A percentile compares a stretch with the other conserved stretches of the same genome.
These are phyloP conservation scores for Panicum hallii DNA, from an alignment of 202 grass and related monocot genomes.

Conservation along the genomic window DNA sequence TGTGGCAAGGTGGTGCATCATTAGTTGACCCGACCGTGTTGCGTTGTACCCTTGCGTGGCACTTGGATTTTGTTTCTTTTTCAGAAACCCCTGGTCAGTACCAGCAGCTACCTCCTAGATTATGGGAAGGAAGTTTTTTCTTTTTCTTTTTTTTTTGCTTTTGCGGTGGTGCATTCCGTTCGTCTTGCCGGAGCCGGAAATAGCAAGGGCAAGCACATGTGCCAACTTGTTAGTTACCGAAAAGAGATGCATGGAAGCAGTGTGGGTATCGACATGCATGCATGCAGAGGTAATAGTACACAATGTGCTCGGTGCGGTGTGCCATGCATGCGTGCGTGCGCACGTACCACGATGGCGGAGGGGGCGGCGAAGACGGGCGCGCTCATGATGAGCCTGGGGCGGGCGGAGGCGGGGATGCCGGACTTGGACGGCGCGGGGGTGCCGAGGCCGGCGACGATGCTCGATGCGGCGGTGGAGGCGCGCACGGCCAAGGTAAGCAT, in stretches of 20 bases:
- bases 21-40: too few relatives aligned
- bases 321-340: neutral
- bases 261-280: neutral
- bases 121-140: conserved; percentile 13
- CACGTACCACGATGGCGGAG: conserved; percentile 55
- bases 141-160: neutral
- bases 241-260: neutral
- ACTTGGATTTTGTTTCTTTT: neutral
- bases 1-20: too few relatives aligned
- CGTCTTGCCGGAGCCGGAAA: neutral
- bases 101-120: neutral
- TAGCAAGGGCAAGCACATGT: neutral
- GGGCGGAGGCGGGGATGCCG: conserved; percentile 18
- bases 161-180: conserved; percentile 1
- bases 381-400: conserved; percentile 65
- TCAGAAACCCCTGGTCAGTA: neutral
- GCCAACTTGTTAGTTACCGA: neutral
- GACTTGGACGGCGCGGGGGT: conserved; percentile 10
- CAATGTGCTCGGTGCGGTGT: neutral
- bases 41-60: too few relatives aligned
- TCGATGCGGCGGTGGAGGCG: conserved; percentile 14
- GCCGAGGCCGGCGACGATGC: conserved; percentile 46
- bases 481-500: conserved; percentile 59
- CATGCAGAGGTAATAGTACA: neutral
- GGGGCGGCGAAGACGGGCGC: conserved; percentile 67